A percentile compares a stretch with the other conserved stretches of the same genome.
phyloP scores from a whole-genome alignment of 768 basidiomycete genomes.

The Calocera viscosa region DNA sequence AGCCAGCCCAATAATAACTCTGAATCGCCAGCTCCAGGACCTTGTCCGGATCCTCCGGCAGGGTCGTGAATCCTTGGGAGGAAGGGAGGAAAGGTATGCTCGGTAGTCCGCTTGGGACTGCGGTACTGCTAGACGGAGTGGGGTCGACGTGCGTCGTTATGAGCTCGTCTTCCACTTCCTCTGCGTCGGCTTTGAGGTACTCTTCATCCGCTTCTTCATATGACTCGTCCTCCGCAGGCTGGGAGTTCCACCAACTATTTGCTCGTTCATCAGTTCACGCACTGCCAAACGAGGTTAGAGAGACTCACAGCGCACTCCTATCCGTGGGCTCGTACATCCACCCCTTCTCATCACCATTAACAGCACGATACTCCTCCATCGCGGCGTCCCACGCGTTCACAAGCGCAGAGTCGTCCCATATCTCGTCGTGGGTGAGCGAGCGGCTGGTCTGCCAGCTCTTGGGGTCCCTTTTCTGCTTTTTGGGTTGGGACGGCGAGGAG shows the following conservation, averaged over 20 bases:
- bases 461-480: constrained; percentile 1
- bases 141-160: neutral
- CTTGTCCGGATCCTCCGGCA: constrained; percentile 34
- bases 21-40: constrained; percentile 27
- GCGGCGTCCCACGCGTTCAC: constrained; percentile 78
- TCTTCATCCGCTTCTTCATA: too few species aligned
- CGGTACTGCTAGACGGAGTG: neutral
- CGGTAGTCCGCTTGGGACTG: constrained; percentile 23
- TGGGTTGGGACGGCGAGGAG: neutral
- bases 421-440: constrained; percentile 51
- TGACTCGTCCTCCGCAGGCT: constrained; percentile 35
- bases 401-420: constrained; percentile 78
- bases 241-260: constrained; percentile 14
- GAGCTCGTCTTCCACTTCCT: neutral
- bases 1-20: constrained; percentile 2
- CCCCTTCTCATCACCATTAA: neutral
- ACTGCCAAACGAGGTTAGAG: neutral
- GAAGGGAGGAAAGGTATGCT: constrained; percentile 29
- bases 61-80: constrained; percentile 31
- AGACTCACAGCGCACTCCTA: constrained; percentile 1
- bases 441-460: constrained; percentile 1
- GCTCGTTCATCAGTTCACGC: neutral
- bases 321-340: neutral
- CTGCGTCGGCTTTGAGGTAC: neutral
- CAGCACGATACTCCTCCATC: constrained; percentile 49